These are phyloP conservation scores for Articulospora tetracladia DNA, from an alignment of 495 filamentous ascomycete species.

Conservation along the genomic window DNA sequence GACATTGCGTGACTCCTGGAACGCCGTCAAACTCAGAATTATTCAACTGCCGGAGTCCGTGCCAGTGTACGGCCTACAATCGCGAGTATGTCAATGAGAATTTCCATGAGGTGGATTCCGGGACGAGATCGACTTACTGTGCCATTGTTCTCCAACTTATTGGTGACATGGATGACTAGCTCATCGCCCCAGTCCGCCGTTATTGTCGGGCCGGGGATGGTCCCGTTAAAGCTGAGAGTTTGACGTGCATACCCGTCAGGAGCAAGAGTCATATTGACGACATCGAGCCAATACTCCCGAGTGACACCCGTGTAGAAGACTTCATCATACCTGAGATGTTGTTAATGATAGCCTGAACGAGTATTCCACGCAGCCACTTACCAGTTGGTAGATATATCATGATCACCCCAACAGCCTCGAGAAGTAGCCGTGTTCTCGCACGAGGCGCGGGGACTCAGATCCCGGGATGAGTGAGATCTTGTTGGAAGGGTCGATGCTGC, in stretches of 20 bases:
- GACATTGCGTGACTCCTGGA: conserved; percentile 42
- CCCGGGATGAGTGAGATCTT: background rate
- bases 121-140: too few relatives aligned
- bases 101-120: too few relatives aligned
- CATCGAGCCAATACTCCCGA: conserved; percentile 35
- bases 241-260: conserved; percentile 41
- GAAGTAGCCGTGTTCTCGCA: conserved; percentile 8
- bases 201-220: conserved; percentile 35
- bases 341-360: too few relatives aligned
- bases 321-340: conserved; percentile 10
- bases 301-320: conserved; percentile 41
- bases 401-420: conserved; percentile 35
- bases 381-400: conserved; percentile 52
- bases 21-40: conserved; percentile 57
- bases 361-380: too few relatives aligned
- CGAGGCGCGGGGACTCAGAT: background rate
- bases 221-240: conserved; percentile 36
- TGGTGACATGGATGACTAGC: too few relatives aligned
- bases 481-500: background rate
- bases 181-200: conserved; percentile 25
- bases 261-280: conserved; percentile 34
- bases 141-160: conserved; percentile 49
- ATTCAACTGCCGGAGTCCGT: conserved; percentile 57
- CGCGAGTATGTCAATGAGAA: too few relatives aligned
- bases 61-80: too few relatives aligned